Conservation (phyloP, 257 asterid species). For the Solanum tacnaense region DNA sequence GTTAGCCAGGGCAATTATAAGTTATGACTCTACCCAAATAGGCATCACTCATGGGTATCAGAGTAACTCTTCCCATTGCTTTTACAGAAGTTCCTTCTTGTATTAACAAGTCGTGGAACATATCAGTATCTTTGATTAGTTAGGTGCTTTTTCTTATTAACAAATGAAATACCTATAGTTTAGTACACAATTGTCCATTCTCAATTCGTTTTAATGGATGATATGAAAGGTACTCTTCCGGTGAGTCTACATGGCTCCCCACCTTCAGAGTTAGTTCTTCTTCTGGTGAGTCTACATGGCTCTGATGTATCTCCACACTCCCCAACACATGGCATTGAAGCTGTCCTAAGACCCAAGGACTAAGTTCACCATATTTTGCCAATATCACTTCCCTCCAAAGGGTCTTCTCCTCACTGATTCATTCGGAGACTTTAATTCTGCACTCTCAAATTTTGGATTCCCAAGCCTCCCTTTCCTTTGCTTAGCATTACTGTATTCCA, state of each 20-base stretch:
- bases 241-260: background rate
- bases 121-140: background rate
- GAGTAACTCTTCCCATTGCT: background rate
- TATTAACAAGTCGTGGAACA: background rate
- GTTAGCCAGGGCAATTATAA: background rate
- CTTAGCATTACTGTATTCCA: background rate
- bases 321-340: background rate
- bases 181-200: background rate
- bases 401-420: background rate
- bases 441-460: background rate
- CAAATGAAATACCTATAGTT: background rate
- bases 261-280: background rate
- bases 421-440: background rate
- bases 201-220: background rate
- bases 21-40: background rate
- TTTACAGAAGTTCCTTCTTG: background rate
- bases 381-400: background rate
- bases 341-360: background rate
- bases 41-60: background rate
- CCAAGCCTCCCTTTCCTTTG: background rate
- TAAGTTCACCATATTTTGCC: background rate
- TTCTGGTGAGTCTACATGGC: background rate
- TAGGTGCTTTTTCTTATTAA: background rate
- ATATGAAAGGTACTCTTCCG: background rate
- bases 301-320: background rate